Percentiles rank a stretch among this genome's conserved stretches.
These are phyloP conservation scores for Solanum paucissectum DNA, from an alignment of 257 asterid species.

Conservation along the genomic window DNA sequence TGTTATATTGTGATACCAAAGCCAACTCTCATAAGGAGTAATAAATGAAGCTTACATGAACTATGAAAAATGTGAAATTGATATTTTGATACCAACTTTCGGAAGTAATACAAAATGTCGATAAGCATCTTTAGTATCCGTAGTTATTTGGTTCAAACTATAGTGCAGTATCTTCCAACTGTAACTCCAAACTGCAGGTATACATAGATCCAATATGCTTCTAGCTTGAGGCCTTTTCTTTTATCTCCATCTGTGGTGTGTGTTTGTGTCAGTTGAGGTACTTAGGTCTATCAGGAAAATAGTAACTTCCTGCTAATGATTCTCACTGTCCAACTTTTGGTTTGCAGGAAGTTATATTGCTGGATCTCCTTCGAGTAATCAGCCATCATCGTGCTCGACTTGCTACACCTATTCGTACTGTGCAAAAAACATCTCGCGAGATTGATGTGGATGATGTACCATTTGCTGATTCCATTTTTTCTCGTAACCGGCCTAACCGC, in stretches of 20 bases:
- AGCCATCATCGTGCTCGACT: constrained; percentile 90
- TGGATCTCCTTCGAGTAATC: constrained; percentile 91
- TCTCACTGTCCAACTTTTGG: neutral
- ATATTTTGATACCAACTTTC: neutral
- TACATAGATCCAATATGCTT: neutral
- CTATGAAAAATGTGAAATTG: neutral
- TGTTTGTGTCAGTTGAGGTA: neutral
- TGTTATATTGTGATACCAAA: neutral
- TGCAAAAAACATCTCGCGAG: constrained; percentile 63
- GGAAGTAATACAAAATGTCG: neutral
- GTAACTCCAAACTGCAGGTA: neutral
- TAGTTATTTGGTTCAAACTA: neutral
- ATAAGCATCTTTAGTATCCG: neutral
- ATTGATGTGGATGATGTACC: constrained; percentile 72
- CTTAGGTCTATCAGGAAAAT: neutral
- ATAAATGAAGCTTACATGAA: neutral
- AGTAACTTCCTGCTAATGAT: neutral
- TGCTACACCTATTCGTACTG: constrained; percentile 97
- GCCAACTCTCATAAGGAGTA: neutral
- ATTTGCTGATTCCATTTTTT: constrained; percentile 38
- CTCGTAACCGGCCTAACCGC: constrained; percentile 43
- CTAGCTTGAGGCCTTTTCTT: neutral
- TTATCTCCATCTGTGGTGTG: neutral
- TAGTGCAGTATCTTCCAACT: neutral
- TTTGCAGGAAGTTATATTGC: constrained; percentile 66